Conservation (phyloP, 1,284 basidiomycete species). For the Cutaneotrichosporon cyanovorans region DNA sequence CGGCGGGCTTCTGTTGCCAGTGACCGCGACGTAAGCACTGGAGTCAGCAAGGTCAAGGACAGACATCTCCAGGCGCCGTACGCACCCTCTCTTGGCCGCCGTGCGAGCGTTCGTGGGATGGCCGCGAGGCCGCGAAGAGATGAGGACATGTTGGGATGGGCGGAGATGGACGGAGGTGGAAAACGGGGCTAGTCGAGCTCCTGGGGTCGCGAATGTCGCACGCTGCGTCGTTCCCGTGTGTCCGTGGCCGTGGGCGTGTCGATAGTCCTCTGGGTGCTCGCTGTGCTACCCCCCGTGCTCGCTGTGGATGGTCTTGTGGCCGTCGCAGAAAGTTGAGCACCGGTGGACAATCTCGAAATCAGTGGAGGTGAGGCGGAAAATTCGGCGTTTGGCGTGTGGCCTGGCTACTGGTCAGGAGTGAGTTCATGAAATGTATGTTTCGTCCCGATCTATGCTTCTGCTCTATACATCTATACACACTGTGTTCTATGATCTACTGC, state of each 20-base stretch:
- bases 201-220: too few species aligned
- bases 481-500: too few species aligned
- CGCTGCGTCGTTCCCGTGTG: too few species aligned
- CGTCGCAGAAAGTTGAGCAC: slow-evolving; percentile 1
- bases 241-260: too few species aligned
- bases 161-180: neutral
- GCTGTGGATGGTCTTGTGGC: neutral
- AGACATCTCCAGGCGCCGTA: neutral
- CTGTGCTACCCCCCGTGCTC: neutral
- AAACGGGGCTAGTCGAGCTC: neutral
- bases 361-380: slow-evolving; percentile 5
- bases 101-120: slow-evolving; percentile 1
- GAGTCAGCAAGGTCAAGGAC: neutral
- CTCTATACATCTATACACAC: too few species aligned
- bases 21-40: too few species aligned
- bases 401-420: neutral
- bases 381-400: slow-evolving; percentile 4
- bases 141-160: neutral
- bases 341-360: neutral
- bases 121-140: slow-evolving; percentile 1
- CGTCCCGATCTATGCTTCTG: too few species aligned
- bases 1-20: neutral
- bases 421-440: too few species aligned
- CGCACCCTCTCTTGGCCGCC: slow-evolving; percentile 2
- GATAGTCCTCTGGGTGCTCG: slow-evolving; percentile 2